phyloP scores from a whole-genome alignment of 2,329 filamentous ascomycete genomes.

The Chaetomiaceae sp. region DNA sequence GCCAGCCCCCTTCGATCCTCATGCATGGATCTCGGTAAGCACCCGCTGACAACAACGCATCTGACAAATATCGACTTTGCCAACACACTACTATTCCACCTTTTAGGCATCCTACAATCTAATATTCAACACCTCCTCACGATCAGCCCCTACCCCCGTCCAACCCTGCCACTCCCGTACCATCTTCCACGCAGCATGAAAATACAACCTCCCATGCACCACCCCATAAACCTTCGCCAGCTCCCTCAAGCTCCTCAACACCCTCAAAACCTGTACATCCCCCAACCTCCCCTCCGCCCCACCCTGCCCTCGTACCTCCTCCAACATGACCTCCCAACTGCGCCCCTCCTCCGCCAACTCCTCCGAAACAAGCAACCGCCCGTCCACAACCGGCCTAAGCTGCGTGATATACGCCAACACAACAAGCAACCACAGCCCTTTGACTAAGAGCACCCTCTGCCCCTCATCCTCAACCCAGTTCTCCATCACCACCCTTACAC shows the following conservation, averaged over 20 bases:
- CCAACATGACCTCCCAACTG: slow-evolving; percentile 19
- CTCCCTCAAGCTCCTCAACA: slow-evolving; percentile 20
- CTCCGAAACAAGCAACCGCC: slow-evolving; percentile 13
- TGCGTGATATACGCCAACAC: slow-evolving; percentile 28
- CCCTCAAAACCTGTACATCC: slow-evolving; percentile 14
- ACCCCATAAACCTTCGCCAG: slow-evolving; percentile 8
- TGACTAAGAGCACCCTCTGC: slow-evolving; percentile 16
- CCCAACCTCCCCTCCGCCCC: not conserved
- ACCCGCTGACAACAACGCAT: too few relatives aligned
- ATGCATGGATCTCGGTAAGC: too few relatives aligned
- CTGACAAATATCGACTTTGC: too few relatives aligned
- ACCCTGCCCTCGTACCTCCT: not conserved
- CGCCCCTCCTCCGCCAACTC: slow-evolving; percentile 3
- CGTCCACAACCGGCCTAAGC: slow-evolving; percentile 26
- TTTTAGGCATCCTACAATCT: slow-evolving; percentile 23
- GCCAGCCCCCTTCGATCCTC: too few relatives aligned
- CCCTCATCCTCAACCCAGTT: slow-evolving; percentile 11
- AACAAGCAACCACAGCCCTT: slow-evolving; percentile 26
- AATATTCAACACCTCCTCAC: slow-evolving; percentile 26
- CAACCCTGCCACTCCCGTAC: slow-evolving; percentile 23
- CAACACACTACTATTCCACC: too few relatives aligned
- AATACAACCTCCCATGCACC: slow-evolving; percentile 13
- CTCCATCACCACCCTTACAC: slow-evolving; percentile 20
- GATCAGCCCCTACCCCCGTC: slow-evolving; percentile 23
- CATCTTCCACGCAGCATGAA: slow-evolving; percentile 25